Conservation (phyloP, 805 yeast genomes). For the Metschnikowia lachancei region DNA sequence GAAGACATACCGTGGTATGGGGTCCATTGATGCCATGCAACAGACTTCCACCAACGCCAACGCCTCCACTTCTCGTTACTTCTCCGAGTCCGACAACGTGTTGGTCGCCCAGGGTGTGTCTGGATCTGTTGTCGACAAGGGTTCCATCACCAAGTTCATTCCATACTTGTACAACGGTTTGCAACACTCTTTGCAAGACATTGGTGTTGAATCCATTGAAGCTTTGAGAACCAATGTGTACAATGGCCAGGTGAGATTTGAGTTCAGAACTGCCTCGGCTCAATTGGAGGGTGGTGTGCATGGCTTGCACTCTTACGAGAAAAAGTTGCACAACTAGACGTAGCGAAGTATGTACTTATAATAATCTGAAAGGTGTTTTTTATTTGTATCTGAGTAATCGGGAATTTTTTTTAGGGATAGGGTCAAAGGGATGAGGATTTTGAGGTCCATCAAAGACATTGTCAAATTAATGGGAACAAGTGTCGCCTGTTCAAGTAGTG, state of each 20-base stretch:
- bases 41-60: conserved; percentile 82
- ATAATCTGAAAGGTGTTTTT: not conserved
- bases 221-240: conserved; percentile 64
- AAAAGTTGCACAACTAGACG: conserved; percentile 83
- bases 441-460: no score
- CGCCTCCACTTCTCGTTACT: conserved; percentile 97
- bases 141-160: conserved; percentile 87
- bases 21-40: conserved; percentile 98
- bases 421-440: no score
- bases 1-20: conserved; percentile 99
- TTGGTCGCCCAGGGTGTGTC: conserved; percentile 99
- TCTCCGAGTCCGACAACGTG: conserved; percentile 92
- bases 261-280: conserved; percentile 97
- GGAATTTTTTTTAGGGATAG: no score
- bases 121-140: conserved; percentile 95
- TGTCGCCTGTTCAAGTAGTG: no score
- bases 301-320: conserved; percentile 94
- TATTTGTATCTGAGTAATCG: no score
- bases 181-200: conserved; percentile 98
- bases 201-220: conserved; percentile 72
- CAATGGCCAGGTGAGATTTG: conserved; percentile 80
- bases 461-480: no score
- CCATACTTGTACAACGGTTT: conserved; percentile 94
- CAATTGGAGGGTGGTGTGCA: conserved; percentile 98
- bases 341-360: not conserved